A percentile compares a stretch with the other conserved stretches of the same genome.
phyloP scores from a whole-genome alignment of 2,329 filamentous ascomycete genomes.

The Colletotrichum zoysiae region DNA sequence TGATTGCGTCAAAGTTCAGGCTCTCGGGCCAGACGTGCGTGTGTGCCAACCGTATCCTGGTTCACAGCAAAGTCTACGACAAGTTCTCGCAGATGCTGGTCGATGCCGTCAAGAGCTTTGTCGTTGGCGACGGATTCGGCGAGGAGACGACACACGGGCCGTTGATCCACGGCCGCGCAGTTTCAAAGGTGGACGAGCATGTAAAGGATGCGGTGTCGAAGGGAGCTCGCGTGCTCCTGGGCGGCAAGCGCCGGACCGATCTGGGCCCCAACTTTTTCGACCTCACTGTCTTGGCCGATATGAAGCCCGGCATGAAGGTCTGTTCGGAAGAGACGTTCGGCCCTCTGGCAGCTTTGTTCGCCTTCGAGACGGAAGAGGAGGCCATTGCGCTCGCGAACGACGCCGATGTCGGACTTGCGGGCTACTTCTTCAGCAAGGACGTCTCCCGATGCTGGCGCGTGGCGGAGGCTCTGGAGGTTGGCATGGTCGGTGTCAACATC shows the following conservation, averaged over 20 bases:
- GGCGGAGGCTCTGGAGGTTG: conserved; percentile 70
- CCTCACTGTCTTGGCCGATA: conserved; percentile 60
- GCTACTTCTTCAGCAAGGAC: conserved; percentile 72
- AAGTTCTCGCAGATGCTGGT: conserved; percentile 74
- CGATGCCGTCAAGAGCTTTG: conserved; percentile 68
- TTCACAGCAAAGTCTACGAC: conserved; percentile 71
- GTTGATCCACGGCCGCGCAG: conserved; percentile 76
- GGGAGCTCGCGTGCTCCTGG: conserved; percentile 74
- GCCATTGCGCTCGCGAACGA: conserved; percentile 60
- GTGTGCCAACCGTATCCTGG: conserved; percentile 74
- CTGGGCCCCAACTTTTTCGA: conserved; percentile 59
- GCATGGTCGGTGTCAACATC: conserved; percentile 68
- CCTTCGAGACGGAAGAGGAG: conserved; percentile 58
- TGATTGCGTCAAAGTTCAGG: conserved; percentile 64
- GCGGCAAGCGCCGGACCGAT: conserved; percentile 61
- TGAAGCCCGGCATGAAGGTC: conserved; percentile 57
- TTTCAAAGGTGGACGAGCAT: conserved; percentile 78
- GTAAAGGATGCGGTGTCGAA: conserved; percentile 77
- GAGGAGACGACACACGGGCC: conserved; percentile 80
- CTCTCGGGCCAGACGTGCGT: conserved; percentile 76
- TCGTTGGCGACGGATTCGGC: conserved; percentile 78
- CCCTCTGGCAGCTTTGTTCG: conserved; percentile 57
- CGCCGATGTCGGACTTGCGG: conserved; percentile 71
- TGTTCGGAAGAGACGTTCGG: conserved; percentile 64
- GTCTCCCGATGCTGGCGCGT: conserved; percentile 63